phyloP scores from a whole-genome alignment of 176 grass and related monocot genomes.

The Thinopyrum elongatum region DNA sequence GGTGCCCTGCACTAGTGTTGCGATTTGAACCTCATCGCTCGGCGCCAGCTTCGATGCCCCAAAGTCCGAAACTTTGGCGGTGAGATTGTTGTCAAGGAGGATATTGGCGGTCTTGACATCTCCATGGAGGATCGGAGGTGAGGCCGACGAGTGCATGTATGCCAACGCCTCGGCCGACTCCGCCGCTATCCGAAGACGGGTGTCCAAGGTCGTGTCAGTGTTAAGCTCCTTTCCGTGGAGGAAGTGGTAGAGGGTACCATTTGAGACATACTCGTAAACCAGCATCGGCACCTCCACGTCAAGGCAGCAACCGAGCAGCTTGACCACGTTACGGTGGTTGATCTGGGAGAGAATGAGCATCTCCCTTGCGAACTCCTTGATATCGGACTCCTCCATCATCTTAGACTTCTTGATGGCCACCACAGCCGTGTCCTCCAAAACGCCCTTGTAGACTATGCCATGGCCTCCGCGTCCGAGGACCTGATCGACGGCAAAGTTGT shows the following conservation, averaged over 20 bases:
- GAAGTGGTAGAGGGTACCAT: slow-evolving; percentile 45
- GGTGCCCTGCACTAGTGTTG: slow-evolving; percentile 55
- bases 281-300: slow-evolving; percentile 54
- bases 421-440: not conserved
- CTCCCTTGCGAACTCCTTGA: slow-evolving; percentile 44
- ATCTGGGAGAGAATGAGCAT: slow-evolving; percentile 56
- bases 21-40: slow-evolving; percentile 12
- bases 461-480: slow-evolving; percentile 35
- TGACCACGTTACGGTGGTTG: slow-evolving; percentile 53
- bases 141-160: slow-evolving; percentile 41
- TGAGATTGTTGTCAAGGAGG: slow-evolving; percentile 38
- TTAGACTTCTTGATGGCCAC: slow-evolving; percentile 49
- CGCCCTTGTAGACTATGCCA: slow-evolving; percentile 38
- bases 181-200: slow-evolving; percentile 30
- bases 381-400: slow-evolving; percentile 20
- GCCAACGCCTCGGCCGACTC: slow-evolving; percentile 48
- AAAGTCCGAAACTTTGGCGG: slow-evolving; percentile 48
- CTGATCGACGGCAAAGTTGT: slow-evolving; percentile 16
- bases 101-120: slow-evolving; percentile 48
- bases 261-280: slow-evolving; percentile 47
- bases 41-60: slow-evolving; percentile 39
- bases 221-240: slow-evolving; percentile 26
- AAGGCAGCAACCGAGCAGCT: slow-evolving; percentile 54
- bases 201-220: not conserved
- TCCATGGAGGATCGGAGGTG: slow-evolving; percentile 42